Conservation (phyloP, 2,329 filamentous ascomycete genomes). For the Mariannaea elegans region DNA sequence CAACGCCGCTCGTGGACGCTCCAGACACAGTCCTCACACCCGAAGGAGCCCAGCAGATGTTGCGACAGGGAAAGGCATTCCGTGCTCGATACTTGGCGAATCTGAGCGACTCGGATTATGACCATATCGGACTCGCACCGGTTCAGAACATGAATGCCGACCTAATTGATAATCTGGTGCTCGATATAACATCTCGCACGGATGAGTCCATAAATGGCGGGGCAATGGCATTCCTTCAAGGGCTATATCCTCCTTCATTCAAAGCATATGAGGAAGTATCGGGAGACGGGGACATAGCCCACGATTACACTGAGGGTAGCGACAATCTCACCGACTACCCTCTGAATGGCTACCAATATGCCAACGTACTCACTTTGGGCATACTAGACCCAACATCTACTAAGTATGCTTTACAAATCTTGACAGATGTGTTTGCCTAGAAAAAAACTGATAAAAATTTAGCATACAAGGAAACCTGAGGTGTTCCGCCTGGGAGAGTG, state of each 20-base stretch:
- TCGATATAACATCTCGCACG: slow-evolving; percentile 52
- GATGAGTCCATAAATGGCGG: slow-evolving; percentile 68
- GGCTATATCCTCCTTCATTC: slow-evolving; percentile 72
- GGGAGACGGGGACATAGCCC: slow-evolving; percentile 53
- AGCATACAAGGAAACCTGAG: slow-evolving; percentile 51
- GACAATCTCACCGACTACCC: slow-evolving; percentile 69
- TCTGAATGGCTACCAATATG: slow-evolving; percentile 82
- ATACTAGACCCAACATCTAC: slow-evolving; percentile 54
- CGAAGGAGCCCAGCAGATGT: slow-evolving; percentile 62
- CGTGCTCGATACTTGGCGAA: slow-evolving; percentile 58
- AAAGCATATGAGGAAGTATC: slow-evolving; percentile 40
- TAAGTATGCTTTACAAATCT: slow-evolving; percentile 49
- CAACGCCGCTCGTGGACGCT: slow-evolving; percentile 51
- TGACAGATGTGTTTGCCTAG: slow-evolving; percentile 1
- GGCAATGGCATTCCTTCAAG: slow-evolving; percentile 82
- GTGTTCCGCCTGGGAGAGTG: slow-evolving; percentile 50
- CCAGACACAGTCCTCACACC: slow-evolving; percentile 55
- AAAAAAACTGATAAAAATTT: slow-evolving; percentile 1
- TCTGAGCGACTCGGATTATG: slow-evolving; percentile 36
- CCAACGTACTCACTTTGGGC: slow-evolving; percentile 68
- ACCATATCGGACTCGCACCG: slow-evolving; percentile 40
- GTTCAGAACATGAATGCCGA: slow-evolving; percentile 54
- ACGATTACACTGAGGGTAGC: slow-evolving; percentile 37
- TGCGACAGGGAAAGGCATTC: slow-evolving; percentile 57
- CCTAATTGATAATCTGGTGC: slow-evolving; percentile 59